A percentile compares a stretch with the other conserved stretches of the same genome.
These are phyloP conservation scores for Rhynchospora tenuis DNA, from an alignment of 176 grass and related monocot species.

Conservation along the genomic window DNA sequence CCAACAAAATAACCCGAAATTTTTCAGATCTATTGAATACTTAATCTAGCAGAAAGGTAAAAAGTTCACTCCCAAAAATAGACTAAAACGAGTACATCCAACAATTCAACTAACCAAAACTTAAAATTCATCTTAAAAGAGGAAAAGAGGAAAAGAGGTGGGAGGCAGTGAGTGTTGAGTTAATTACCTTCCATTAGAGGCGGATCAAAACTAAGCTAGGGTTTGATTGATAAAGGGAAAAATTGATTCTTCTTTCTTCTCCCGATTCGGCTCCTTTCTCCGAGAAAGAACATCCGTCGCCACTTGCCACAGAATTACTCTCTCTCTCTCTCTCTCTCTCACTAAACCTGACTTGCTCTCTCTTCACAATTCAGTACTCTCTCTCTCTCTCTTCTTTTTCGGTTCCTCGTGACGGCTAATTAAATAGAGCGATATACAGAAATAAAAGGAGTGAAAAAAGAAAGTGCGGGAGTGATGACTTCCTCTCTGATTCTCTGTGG, in stretches of 20 bases:
- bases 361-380: constrained; percentile 9
- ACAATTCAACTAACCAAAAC: constrained; percentile 4
- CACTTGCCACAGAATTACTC: constrained; percentile 14
- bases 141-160: not conserved
- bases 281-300: constrained; percentile 32
- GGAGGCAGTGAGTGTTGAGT: not conserved
- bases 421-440: constrained; percentile 17
- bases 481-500: not conserved
- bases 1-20: not conserved
- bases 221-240: not conserved
- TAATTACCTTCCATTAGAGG: constrained; percentile 35
- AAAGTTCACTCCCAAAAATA: constrained; percentile 5
- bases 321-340: not conserved
- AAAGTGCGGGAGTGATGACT: constrained; percentile 5
- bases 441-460: not conserved
- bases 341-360: not conserved
- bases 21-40: not conserved
- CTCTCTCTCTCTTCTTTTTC: constrained; percentile 13
- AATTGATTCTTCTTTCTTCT: constrained; percentile 7
- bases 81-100: not conserved
- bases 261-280: constrained; percentile 22
- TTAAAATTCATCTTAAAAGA: not conserved
- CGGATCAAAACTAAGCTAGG: constrained; percentile 19
- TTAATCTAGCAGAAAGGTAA: not conserved
- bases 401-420: constrained; percentile 25